These are phyloP conservation scores for Dipodascus albidus DNA, from an alignment of 805 yeast species.

Conservation along the genomic window DNA sequence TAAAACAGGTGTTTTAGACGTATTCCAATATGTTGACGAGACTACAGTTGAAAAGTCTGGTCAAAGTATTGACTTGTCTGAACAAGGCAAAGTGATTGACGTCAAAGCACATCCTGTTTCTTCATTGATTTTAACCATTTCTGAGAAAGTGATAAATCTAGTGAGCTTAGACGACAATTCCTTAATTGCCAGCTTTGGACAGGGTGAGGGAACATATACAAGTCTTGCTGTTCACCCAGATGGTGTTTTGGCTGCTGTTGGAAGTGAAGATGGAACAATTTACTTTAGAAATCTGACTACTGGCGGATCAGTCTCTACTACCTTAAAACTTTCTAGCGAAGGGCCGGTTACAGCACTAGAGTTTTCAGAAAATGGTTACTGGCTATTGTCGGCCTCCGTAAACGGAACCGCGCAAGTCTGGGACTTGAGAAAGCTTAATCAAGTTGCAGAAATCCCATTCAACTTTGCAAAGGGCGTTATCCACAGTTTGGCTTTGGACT, in stretches of 20 bases:
- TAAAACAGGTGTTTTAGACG: slow-evolving; percentile 12
- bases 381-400: slow-evolving; percentile 30
- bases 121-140: neutral
- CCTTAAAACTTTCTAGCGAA: slow-evolving; percentile 18
- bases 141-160: neutral
- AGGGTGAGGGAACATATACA: slow-evolving; percentile 4
- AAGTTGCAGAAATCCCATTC: slow-evolving; percentile 9
- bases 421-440: slow-evolving; percentile 35
- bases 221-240: slow-evolving; percentile 33
- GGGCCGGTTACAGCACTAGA: slow-evolving; percentile 26
- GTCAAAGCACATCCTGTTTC: neutral
- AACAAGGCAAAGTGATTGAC: neutral
- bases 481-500: slow-evolving; percentile 13
- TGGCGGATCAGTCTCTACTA: slow-evolving; percentile 27
- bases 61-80: neutral
- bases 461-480: slow-evolving; percentile 2
- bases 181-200: slow-evolving; percentile 10
- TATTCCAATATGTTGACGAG: slow-evolving; percentile 2
- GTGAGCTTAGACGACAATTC: neutral
- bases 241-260: slow-evolving; percentile 35
- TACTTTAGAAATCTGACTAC: slow-evolving; percentile 31
- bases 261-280: slow-evolving; percentile 26
- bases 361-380: slow-evolving; percentile 58
- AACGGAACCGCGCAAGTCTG: slow-evolving; percentile 30
- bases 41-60: neutral